Evolutionary conservation across 305 asterid species (phyloP).

Genomic region (Stenogyne calaminthoides): DNA sequence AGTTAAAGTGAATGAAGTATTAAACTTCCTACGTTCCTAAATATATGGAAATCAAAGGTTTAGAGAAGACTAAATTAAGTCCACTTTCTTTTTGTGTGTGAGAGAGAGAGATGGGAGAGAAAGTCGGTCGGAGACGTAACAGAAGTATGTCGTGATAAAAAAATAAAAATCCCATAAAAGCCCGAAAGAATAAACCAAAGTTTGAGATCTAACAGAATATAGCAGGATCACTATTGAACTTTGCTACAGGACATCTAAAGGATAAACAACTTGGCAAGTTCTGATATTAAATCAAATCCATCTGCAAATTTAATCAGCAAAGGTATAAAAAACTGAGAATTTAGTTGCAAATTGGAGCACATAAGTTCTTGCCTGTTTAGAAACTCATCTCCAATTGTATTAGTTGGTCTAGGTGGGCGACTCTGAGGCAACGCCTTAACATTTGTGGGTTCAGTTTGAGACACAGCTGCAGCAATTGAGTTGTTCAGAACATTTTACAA

Average conservation of each 20-base stretch:
- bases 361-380: slow-evolving; percentile 58
- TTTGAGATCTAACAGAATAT: not conserved
- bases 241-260: not conserved
- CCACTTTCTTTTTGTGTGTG: not conserved
- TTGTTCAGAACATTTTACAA: not conserved
- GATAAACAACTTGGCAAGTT: not conserved
- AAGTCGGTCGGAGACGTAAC: not conserved
- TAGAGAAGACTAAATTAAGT: not conserved
- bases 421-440: slow-evolving; percentile 53
- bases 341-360: slow-evolving; percentile 9
- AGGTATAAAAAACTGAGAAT: not conserved
- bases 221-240: not conserved
- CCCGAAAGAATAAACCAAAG: not conserved
- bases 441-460: slow-evolving; percentile 36
- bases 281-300: not conserved
- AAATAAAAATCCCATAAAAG: not conserved
- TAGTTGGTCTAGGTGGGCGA: slow-evolving; percentile 50
- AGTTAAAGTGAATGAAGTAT: too few species aligned
- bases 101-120: not conserved
- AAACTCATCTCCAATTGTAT: slow-evolving; percentile 53
- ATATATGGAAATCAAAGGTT: too few species aligned
- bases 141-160: not conserved
- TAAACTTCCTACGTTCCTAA: too few species aligned
- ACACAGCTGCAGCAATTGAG: not conserved
- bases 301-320: not conserved